Base-by-base conservation (phyloP, 2,329 filamentous ascomycete genomes). In the Coleophoma eucalyptorum region DNA sequence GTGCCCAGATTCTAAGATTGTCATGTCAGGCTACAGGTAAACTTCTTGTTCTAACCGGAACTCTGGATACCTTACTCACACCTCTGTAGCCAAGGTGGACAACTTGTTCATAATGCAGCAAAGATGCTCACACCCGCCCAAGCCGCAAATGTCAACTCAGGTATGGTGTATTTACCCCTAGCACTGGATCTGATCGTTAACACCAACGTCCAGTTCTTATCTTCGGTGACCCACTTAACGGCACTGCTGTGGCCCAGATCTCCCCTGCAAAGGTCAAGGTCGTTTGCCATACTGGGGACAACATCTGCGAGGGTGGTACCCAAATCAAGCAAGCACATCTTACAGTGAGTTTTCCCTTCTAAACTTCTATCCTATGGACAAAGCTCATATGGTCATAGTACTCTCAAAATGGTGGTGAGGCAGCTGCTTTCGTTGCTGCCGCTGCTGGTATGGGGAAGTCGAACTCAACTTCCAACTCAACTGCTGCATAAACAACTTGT, bases 51-150 rank as follows among this genome's bases (percentile, higher is more conserved):
- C 2, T 26, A 8, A 26, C 6, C 10, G 4, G 10, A 26, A 26
- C 26, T 7, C 10, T 26, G 10, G 26, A 26, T 26, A 26, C 26
- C 6, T 7, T 26, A 26, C 26, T 26, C 2, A 26, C 26, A 5
- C 26, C 10, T 26, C 26, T 26, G 26, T 32, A 44, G 42, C 31
- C 42, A 44, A 44, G 42, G 42, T 26, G 42, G 42, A 15, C 42
- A 44, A 31, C 42, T 44, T 16, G 42, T 44, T 16, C 42, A 44
- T n/a, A 44, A 44, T 32, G 42, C 42, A 15, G 42, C 42, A 31
- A 44, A 44, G 19, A 44, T 44, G 42, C 42, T 44, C 21, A 44
- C 42, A 11, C 19, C 42, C 15, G 42, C 19, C 19, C 42, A 44
- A 31, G 42, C 42, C 20, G 5, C 19, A 12, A n/a, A 13, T 31